Conservation (phyloP, 768 basidiomycete genomes). For the Amanita brunnescens region DNA sequence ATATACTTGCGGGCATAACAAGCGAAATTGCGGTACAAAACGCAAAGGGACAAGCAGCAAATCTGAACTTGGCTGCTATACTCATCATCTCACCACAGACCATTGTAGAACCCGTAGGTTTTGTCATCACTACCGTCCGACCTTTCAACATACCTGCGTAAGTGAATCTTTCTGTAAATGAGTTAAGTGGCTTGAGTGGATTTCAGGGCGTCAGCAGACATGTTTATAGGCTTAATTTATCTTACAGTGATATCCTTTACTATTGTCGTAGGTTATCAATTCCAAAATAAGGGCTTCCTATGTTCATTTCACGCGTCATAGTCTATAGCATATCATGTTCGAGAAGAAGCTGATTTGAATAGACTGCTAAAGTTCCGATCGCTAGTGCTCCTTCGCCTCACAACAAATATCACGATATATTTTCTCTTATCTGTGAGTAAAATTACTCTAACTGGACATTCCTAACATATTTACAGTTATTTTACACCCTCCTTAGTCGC, state of each 20-base stretch:
- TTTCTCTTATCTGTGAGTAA: conserved; percentile 29
- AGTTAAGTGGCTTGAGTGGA: not conserved
- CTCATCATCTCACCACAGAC: conserved; percentile 40
- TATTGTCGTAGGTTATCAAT: too few species aligned
- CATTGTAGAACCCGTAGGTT: conserved; percentile 39
- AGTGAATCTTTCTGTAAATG: conserved; percentile 11
- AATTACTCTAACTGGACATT: too few species aligned
- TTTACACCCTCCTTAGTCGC: too few species aligned
- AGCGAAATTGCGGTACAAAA: not conserved
- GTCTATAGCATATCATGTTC: too few species aligned
- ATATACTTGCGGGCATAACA: too few species aligned
- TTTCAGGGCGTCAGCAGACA: conserved; percentile 40
- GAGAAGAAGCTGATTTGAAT: conserved; percentile 19
- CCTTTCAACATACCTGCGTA: conserved; percentile 57
- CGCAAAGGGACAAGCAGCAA: not conserved
- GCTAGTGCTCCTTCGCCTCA: conserved; percentile 24
- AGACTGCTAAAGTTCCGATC: conserved; percentile 15
- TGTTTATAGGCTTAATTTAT: conserved; percentile 24
- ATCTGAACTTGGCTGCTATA: conserved; percentile 23
- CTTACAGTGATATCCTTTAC: too few species aligned
- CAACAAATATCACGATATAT: conserved; percentile 21
- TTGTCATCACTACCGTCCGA: conserved; percentile 37
- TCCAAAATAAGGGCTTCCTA: too few species aligned
- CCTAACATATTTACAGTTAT: too few species aligned
- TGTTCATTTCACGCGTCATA: too few species aligned